Evolutionary conservation across 208 protist genomes (phyloP), one percentile per base, ranked within the genome.

Genomic region (Crithidia bombi): DNA sequence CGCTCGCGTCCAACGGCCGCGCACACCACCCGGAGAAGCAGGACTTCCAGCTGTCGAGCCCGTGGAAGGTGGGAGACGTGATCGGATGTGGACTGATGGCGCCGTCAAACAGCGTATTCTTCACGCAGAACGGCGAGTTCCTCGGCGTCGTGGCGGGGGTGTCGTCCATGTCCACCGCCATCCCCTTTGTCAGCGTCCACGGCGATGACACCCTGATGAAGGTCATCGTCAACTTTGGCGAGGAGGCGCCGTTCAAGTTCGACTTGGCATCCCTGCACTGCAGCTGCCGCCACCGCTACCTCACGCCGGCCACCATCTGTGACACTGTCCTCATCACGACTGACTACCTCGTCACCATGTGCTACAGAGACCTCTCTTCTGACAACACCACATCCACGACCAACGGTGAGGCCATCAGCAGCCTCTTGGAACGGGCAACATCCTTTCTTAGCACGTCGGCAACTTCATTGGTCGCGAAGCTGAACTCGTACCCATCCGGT

Each of bases 181-280:
- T 86, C 21, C 89, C 89, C 1, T 89, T 94, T 76, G 73, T 97
- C 62, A 76, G 74, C 23, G 85, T 83, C 21, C 63, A 85, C 28
- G 82, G 77, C 35, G 44, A 61, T 7, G 73, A 81, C 39, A 83
- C 81, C 1, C 76, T 97, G 11, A 73, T 94, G 47, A 92, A 90
- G 74, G 58, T 94, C 4, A 83, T 97, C 54, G 92, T 94, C 23
- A 97, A 97, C 69, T 97, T 97, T 75, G 92, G 92, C 46, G 68
- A 80, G 19, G 81, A 94, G 61, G 65, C 64, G 58, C 86, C 92
- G 4, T 97, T 97, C 64, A 70, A 75, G 49, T 97, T 95, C 78
- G 82, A 97, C 70, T 68, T 94, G 36, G 62, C 87, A 14, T 82
- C 86, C 21, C 23, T 97, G 65, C 90, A 97, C 76, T 74, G 70